Base-by-base conservation (phyloP, 768 basidiomycete species). In the Russula sp. region DNA sequence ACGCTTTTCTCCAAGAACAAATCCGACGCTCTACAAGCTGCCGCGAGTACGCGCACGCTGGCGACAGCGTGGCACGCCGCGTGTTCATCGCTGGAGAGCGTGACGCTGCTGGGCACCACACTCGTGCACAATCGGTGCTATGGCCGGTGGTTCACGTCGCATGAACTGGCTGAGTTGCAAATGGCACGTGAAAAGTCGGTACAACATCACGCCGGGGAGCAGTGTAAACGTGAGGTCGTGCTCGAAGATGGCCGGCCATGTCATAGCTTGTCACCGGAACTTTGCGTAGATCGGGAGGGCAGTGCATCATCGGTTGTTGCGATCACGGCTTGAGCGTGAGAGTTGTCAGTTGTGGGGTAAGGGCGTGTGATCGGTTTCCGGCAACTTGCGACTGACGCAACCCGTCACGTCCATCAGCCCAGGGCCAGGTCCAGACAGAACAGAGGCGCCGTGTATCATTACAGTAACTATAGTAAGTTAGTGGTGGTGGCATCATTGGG, bases 101-200 rank as follows among this genome's bases (percentile, higher is more conserved):
- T 73, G 26, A 69, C 71, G 20, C 64, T 73, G 40, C 60, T 69
- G 4, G 55, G 60, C n/a, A 64, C 64, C 26, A 67, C 66, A 5
- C 72, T 64, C 44, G 67, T 73, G 46, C 67, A 64, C 53, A 68
- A 71, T 34, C 52, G 34, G 22, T 16, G 10, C 30, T 57, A 65
- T 34, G 71, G 72, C 24, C n/a, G n/a, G n/a, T 73, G 72, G 72
- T 51, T 72, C 24, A 69, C 70, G 14, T 22, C 64, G 30, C 59
- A 52, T 6, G 72, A 71, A 34, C 63, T 71, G 7, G 70, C 70
- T 36, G 63, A 69, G 13, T 48, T 68, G 24, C 62, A 65, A 24
- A 20, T 55, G 3, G 57, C 57, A 13, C 62, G 68, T 26, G 67
- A 67, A 42, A 50, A 65, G 52, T n/a, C 62, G 32, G 34, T 62